Conservation (phyloP, 23 red algal species). For the Gracilaria vermiculophylla region DNA sequence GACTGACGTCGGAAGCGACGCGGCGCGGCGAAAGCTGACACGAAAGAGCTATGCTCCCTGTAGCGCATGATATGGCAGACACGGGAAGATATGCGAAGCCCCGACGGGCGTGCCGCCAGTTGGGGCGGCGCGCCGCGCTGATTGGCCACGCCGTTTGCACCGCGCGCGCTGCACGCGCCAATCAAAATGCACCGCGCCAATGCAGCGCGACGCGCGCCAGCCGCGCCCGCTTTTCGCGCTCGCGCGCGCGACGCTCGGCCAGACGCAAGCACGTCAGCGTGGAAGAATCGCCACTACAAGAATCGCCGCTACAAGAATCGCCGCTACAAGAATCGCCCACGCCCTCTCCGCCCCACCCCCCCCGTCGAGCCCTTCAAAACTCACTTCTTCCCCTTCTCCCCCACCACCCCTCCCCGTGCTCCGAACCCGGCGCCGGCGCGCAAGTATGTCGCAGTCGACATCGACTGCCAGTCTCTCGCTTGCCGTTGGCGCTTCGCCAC, state of each 20-base stretch:
- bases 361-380: too few species aligned
- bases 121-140: not conserved
- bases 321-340: too few species aligned
- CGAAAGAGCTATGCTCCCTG: too few species aligned
- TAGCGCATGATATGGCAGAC: too few species aligned
- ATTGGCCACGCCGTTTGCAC: not conserved
- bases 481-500: not conserved
- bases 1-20: too few species aligned
- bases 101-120: not conserved
- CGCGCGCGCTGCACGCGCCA: not conserved
- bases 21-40: too few species aligned
- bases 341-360: too few species aligned
- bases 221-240: too few species aligned
- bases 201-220: not conserved
- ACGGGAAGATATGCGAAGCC: too few species aligned
- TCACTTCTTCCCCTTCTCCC: too few species aligned
- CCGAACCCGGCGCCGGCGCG: too few species aligned
- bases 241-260: not conserved
- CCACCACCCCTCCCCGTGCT: too few species aligned
- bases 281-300: not conserved
- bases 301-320: not conserved
- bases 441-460: constrained; percentile 9
- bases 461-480: constrained; percentile 39
- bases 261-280: constrained; percentile 4
- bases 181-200: not conserved